Evolutionary conservation across 495 filamentous ascomycete genomes (phyloP).

Genomic region (Hamigera avellanea): DNA sequence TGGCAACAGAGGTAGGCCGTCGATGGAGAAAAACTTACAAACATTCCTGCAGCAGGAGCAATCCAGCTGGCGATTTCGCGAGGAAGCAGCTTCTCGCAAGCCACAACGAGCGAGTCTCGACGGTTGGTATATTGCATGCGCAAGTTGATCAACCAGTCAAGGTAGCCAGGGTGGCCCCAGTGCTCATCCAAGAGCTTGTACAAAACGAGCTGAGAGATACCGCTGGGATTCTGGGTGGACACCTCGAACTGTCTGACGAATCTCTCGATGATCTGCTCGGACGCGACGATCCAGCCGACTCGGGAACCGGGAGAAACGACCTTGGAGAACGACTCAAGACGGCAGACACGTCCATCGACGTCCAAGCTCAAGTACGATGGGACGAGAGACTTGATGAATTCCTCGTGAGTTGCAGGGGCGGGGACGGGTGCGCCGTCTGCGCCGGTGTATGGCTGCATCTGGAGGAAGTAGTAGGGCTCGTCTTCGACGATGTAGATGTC

Average conservation of each 20-base stretch:
- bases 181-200: slow-evolving; percentile 85
- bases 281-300: slow-evolving; percentile 55
- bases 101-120: slow-evolving; percentile 63
- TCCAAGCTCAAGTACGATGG: slow-evolving; percentile 53
- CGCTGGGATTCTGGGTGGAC: slow-evolving; percentile 71
- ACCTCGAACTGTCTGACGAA: slow-evolving; percentile 69
- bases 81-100: slow-evolving; percentile 74
- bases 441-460: slow-evolving; percentile 77
- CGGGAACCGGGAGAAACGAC: slow-evolving; percentile 51
- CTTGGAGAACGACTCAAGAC: slow-evolving; percentile 61
- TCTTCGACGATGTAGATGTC: slow-evolving; percentile 87
- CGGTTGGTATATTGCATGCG: slow-evolving; percentile 73
- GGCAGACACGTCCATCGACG: slow-evolving; percentile 54
- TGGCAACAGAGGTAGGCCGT: not conserved
- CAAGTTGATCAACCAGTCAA: slow-evolving; percentile 81
- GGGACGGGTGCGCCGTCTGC: slow-evolving; percentile 35
- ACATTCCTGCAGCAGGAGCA: slow-evolving; percentile 88
- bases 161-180: slow-evolving; percentile 88
- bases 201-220: slow-evolving; percentile 69
- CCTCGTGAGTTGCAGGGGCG: slow-evolving; percentile 41
- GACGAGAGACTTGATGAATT: slow-evolving; percentile 48
- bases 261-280: slow-evolving; percentile 70
- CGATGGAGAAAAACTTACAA: slow-evolving; percentile 46
- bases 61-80: slow-evolving; percentile 70
- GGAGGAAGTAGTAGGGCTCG: slow-evolving; percentile 97